phyloP scores from a whole-genome alignment of 345 rosid genomes.

The sweet orange (Citrus sinensis) region DVS_A1.0 CM039163.1:260001-260500 shows the following conservation, averaged over 20 bases:
- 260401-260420: neutral
- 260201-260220: neutral
- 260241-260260: neutral
- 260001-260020: neutral
- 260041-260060: neutral
- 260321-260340: neutral
- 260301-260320: neutral
- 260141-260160: neutral
- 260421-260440: too few species aligned
- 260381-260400: slow-evolving; percentile 42
- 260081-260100: too few species aligned
- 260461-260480: too few species aligned
- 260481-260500: neutral
- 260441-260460: too few species aligned
- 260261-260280: too few species aligned
- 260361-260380: slow-evolving; percentile 6
- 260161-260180: neutral
- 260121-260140: neutral
- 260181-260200: neutral
- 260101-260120: neutral
- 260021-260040: neutral
- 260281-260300: too few species aligned
- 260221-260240: neutral
- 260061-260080: neutral
- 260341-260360: slow-evolving; percentile 6